Conservation (phyloP, 768 basidiomycete genomes). For the Suillus alpinus region DNA sequence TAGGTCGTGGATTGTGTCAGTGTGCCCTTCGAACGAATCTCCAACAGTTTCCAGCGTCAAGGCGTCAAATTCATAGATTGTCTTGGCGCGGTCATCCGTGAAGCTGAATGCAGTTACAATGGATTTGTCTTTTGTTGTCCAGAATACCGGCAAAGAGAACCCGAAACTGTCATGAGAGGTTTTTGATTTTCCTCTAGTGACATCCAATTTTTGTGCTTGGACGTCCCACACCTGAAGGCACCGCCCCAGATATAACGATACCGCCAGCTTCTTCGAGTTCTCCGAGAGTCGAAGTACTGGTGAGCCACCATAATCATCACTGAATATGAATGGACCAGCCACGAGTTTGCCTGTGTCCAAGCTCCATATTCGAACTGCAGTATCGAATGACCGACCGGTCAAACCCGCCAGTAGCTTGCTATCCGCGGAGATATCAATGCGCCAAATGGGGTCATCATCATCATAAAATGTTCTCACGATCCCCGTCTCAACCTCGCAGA, state of each 20-base stretch:
- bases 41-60: background rate
- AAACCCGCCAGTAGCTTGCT: background rate
- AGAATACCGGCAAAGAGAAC: background rate
- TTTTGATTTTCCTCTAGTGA: background rate
- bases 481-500: background rate
- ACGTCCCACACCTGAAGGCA: background rate
- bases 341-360: background rate
- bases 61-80: background rate
- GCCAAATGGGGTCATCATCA: no score
- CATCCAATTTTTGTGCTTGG: background rate
- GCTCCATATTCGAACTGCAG: no score
- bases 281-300: background rate
- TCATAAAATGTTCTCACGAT: background rate
- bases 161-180: background rate
- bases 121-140: background rate
- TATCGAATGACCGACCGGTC: background rate
- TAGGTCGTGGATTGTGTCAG: background rate
- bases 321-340: background rate
- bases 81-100: background rate
- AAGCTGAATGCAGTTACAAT: background rate
- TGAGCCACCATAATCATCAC: no score
- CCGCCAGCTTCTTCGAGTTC: background rate
- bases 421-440: background rate
- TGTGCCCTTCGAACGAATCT: background rate
- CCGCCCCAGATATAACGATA: background rate